Evolutionary conservation across 1,139 yeast species (phyloP).

Genomic region (Yamadazyma dushanensis): DNA sequence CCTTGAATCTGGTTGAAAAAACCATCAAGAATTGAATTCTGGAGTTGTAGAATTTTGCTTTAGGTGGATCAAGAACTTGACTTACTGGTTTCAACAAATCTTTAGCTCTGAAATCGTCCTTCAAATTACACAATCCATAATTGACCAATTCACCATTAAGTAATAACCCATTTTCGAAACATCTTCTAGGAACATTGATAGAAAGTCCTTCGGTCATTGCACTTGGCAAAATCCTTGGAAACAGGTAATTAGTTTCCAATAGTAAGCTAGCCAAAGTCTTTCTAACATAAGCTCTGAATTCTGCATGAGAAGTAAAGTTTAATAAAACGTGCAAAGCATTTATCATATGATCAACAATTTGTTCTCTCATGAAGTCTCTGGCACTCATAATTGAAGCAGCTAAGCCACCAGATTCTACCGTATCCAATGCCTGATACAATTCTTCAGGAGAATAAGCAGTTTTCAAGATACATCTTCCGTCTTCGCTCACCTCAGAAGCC

Average conservation of each 20-base stretch:
- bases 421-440: constrained; percentile 25
- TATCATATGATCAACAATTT: constrained; percentile 41
- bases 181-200: constrained; percentile 19
- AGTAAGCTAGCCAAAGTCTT: constrained; percentile 26
- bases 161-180: constrained; percentile 34
- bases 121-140: constrained; percentile 20
- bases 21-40: constrained; percentile 53
- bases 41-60: constrained; percentile 28
- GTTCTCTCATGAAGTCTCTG: constrained; percentile 50
- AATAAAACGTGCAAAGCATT: constrained; percentile 52
- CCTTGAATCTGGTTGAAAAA: constrained; percentile 59
- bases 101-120: constrained; percentile 12
- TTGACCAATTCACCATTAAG: constrained; percentile 27
- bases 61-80: constrained; percentile 14
- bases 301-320: constrained; percentile 24
- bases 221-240: constrained; percentile 29
- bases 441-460: constrained; percentile 19
- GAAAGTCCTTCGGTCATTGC: constrained; percentile 18
- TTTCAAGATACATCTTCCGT: constrained; percentile 31
- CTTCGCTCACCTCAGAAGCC: constrained; percentile 35
- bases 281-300: constrained; percentile 27
- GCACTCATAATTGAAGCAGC: constrained; percentile 55
- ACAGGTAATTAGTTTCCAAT: constrained; percentile 27
- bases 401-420: constrained; percentile 50
- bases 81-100: constrained; percentile 18